Conservation (phyloP, 176 grass and related monocot genomes). For the Carex myosuroides region DNA sequence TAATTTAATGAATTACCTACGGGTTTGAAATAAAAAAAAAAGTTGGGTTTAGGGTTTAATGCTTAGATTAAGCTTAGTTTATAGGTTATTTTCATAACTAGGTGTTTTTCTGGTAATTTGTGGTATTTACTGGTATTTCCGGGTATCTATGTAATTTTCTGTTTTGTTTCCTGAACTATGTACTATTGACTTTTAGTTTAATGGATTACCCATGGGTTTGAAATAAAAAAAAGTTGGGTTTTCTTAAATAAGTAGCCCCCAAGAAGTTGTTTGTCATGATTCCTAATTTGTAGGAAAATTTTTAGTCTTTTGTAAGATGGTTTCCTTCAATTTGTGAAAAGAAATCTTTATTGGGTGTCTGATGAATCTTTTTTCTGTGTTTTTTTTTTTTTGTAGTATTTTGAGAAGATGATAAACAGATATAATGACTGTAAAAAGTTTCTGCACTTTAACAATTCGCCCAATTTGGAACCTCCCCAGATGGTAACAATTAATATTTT, state of each 20-base stretch:
- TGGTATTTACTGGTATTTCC: too few species aligned
- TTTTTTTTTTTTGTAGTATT: conserved; percentile 32
- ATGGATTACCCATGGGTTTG: too few species aligned
- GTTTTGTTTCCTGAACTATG: too few species aligned
- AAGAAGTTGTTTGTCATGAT: not conserved
- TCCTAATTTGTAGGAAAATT: not conserved
- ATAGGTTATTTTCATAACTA: too few species aligned
- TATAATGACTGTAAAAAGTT: conserved; percentile 28
- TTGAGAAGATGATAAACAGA: conserved; percentile 53
- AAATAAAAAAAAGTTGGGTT: not conserved
- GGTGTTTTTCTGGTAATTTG: too few species aligned
- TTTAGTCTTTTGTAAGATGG: not conserved
- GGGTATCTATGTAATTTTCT: too few species aligned
- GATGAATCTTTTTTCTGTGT: not conserved
- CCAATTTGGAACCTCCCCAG: conserved; percentile 39
- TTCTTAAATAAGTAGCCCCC: not conserved
- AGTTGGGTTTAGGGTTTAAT: too few species aligned
- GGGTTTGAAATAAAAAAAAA: too few species aligned
- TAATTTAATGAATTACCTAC: too few species aligned
- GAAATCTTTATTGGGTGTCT: not conserved
- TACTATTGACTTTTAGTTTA: too few species aligned
- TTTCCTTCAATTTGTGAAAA: not conserved
- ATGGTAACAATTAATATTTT: conserved; percentile 31
- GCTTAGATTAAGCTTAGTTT: too few species aligned
- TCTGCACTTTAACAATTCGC: conserved; percentile 36